Percentiles rank a stretch among this genome's conserved stretches.
These are phyloP conservation scores for Rosellinia necatrix DNA, from an alignment of 2,329 filamentous ascomycete species.

Conservation along the genomic window DNA sequence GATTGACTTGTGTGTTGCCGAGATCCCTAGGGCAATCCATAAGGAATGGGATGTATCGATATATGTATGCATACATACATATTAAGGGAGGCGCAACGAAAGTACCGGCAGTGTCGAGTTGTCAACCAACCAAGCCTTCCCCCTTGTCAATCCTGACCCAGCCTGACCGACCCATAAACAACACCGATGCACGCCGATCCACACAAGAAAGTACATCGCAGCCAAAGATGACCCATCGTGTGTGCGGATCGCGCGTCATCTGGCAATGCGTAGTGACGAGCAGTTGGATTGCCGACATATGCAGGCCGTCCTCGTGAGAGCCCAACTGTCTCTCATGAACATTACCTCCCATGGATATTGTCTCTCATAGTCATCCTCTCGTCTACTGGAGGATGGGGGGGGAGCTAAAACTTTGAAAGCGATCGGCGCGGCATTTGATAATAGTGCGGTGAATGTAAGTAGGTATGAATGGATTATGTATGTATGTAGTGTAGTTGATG, in stretches of 20 bases:
- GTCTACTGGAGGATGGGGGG: too few species aligned
- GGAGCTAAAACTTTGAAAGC: constrained; percentile 11
- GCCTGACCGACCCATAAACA: background rate
- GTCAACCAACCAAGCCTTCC: constrained; percentile 9
- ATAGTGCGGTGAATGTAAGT: too few species aligned
- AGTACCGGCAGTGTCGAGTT: constrained; percentile 13
- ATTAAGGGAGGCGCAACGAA: constrained; percentile 18
- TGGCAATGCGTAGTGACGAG: constrained; percentile 16
- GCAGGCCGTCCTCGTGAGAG: constrained; percentile 12
- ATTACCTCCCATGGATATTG: too few species aligned
- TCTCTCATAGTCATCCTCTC: too few species aligned
- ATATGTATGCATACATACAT: too few species aligned
- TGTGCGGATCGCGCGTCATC: constrained; percentile 17
- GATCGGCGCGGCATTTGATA: constrained; percentile 35
- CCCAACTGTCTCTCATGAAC: too few species aligned
- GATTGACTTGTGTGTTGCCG: background rate
- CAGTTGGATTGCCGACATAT: constrained; percentile 16
- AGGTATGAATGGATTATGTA: too few species aligned
- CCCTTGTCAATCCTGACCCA: constrained; percentile 4
- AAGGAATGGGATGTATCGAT: background rate
- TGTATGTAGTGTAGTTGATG: constrained; percentile 13
- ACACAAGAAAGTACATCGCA: background rate
- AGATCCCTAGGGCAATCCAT: too few species aligned
- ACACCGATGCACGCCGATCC: background rate
- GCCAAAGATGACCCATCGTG: background rate